Evolutionary conservation across 83 land plant genomes (phyloP).

Genomic region (Thuja plicata): DNA sequence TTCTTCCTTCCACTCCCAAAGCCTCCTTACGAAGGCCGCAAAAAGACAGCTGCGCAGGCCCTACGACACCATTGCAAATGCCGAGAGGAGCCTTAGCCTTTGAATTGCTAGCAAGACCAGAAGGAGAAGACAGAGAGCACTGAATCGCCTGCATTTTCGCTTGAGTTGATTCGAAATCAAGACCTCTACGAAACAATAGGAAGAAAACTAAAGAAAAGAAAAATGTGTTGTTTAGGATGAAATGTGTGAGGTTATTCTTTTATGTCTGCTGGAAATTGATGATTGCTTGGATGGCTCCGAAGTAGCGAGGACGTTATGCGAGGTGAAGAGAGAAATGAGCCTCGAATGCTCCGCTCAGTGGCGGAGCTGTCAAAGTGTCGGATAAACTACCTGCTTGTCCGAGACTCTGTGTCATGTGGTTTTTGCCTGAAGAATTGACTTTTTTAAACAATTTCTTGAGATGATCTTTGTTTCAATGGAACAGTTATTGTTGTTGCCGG

Average conservation of each 20-base stretch:
- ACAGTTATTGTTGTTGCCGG: not conserved
- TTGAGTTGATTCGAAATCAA: not conserved
- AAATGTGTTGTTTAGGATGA: not conserved
- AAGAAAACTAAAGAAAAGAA: not conserved
- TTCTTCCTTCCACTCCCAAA: constrained; percentile 17
- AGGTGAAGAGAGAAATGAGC: not conserved
- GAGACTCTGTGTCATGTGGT: not conserved
- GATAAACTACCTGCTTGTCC: constrained; percentile 7
- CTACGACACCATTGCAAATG: constrained; percentile 1
- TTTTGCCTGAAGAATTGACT: not conserved
- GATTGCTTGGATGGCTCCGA: not conserved
- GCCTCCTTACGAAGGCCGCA: constrained; percentile 61
- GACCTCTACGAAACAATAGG: too few species aligned
- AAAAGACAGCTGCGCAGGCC: constrained; percentile 43
- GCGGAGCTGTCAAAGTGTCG: not conserved
- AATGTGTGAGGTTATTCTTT: not conserved
- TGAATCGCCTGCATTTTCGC: constrained; percentile 7
- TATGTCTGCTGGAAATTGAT: not conserved
- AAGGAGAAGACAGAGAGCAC: not conserved
- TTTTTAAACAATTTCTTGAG: not conserved
- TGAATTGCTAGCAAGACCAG: not conserved
- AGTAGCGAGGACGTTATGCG: not conserved
- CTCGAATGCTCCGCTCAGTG: constrained; percentile 7
- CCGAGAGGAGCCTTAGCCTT: not conserved
- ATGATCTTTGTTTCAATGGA: not conserved